phyloP scores from a whole-genome alignment of 83 land plant genomes.

The Picea mariana region DNA sequence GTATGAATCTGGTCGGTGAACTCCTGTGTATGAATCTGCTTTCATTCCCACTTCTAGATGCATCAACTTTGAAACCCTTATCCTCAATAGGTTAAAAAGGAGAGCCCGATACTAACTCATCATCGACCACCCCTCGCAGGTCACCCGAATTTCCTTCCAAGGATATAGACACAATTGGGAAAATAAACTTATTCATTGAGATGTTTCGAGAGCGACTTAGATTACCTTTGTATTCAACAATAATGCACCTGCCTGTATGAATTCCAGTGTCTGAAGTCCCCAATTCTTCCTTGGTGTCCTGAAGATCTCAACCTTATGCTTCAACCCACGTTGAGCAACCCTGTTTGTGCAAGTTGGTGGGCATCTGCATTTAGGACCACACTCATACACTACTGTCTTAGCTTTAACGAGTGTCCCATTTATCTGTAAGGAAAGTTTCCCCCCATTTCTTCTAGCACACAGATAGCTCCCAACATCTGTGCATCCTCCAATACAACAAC shows the following conservation, averaged over 20 bases:
- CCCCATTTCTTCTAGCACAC: conserved; percentile 65
- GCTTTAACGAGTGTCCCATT: conserved; percentile 57
- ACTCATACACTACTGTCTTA: too few relatives aligned
- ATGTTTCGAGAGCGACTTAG: too few relatives aligned
- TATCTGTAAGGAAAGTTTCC: conserved; percentile 49
- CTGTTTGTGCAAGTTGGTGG: conserved; percentile 52
- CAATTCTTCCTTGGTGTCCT: conserved; percentile 70
- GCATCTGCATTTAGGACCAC: too few relatives aligned
- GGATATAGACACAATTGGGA: too few relatives aligned
- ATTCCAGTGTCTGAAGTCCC: conserved; percentile 83
- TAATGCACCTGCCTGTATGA: conserved; percentile 71
- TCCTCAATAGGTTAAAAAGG: conserved; percentile 29
- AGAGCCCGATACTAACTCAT: background rate
- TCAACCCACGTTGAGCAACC: conserved; percentile 68
- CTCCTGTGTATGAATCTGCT: conserved; percentile 85
- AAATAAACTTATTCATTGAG: too few relatives aligned
- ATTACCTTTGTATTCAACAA: conserved; percentile 48
- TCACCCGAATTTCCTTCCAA: too few relatives aligned
- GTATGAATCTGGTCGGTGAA: too few relatives aligned
- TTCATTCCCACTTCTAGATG: conserved; percentile 71
- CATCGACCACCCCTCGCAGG: too few relatives aligned
- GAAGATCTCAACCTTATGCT: conserved; percentile 72
- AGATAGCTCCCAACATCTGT: conserved; percentile 23
- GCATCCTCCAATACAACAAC: conserved; percentile 46
- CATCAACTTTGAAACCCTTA: conserved; percentile 63